Evolutionary conservation across 2,329 filamentous ascomycete genomes (phyloP).

Genomic region (Neofusicoccum cordaticola): DNA sequence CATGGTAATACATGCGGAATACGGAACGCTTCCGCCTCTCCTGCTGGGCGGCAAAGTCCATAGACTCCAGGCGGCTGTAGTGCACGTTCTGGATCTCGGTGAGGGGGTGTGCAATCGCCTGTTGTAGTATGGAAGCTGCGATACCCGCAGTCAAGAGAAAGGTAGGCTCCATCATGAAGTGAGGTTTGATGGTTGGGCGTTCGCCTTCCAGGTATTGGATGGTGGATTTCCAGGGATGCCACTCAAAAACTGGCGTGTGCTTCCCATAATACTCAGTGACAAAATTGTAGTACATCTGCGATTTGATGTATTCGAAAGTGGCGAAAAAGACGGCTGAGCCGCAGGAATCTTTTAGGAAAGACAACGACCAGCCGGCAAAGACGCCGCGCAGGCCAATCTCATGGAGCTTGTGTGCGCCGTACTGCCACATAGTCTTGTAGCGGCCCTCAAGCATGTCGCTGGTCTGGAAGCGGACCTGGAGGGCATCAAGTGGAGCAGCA

Average conservation of each 20-base stretch:
- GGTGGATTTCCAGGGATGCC: slow-evolving; percentile 19
- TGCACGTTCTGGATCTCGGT: slow-evolving; percentile 69
- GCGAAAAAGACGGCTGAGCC: slow-evolving; percentile 72
- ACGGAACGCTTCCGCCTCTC: slow-evolving; percentile 45
- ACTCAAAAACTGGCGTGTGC: slow-evolving; percentile 4
- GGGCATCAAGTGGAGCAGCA: slow-evolving; percentile 71
- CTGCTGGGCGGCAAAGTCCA: slow-evolving; percentile 60
- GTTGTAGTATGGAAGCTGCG: slow-evolving; percentile 65
- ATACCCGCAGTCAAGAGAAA: slow-evolving; percentile 70
- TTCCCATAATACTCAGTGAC: slow-evolving; percentile 66
- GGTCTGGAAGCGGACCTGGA: slow-evolving; percentile 70
- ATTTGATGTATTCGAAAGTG: slow-evolving; percentile 73
- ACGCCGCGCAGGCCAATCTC: slow-evolving; percentile 71
- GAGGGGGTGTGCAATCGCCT: slow-evolving; percentile 68
- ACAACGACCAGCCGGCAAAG: slow-evolving; percentile 70
- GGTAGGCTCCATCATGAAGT: slow-evolving; percentile 71
- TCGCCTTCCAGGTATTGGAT: slow-evolving; percentile 22
- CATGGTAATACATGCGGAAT: slow-evolving; percentile 65
- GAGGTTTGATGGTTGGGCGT: slow-evolving; percentile 61
- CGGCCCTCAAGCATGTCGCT: slow-evolving; percentile 58
- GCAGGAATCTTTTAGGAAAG: slow-evolving; percentile 66
- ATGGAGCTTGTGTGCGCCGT: slow-evolving; percentile 63
- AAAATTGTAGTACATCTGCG: slow-evolving; percentile 69
- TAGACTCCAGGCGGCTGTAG: slow-evolving; percentile 68
- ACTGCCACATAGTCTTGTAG: slow-evolving; percentile 69